These are phyloP conservation scores for Globisporangium ultimum DNA, from an alignment of 352 stramenopile species.

Conservation along the genomic window DNA sequence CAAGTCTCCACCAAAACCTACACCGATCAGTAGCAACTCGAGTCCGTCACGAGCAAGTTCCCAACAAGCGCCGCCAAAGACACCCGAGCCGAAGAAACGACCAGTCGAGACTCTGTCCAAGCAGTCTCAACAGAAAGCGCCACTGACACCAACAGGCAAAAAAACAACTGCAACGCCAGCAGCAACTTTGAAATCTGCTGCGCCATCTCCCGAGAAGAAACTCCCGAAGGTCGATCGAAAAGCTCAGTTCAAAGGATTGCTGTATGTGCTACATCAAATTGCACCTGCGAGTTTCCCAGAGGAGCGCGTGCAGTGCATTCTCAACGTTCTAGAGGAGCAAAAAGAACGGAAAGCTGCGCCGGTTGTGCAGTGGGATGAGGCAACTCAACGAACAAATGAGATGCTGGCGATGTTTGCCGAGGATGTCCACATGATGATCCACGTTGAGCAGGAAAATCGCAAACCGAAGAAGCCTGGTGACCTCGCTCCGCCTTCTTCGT, in stretches of 20 bases:
- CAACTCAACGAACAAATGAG: conserved; percentile 47
- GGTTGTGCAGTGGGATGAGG: conserved; percentile 49
- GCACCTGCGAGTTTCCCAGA: conserved; percentile 29
- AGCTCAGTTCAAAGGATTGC: conserved; percentile 32
- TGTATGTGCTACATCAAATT: conserved; percentile 33
- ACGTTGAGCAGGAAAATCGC: conserved; percentile 55
- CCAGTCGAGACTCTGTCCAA: conserved; percentile 1
- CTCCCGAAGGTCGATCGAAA: conserved; percentile 18
- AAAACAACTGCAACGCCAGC: conserved; percentile 12
- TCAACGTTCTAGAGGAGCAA: conserved; percentile 35
- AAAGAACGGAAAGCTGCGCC: conserved; percentile 28
- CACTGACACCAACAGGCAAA: conserved; percentile 1
- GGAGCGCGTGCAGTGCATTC: conserved; percentile 43
- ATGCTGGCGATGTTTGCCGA: conserved; percentile 58
- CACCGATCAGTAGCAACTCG: not conserved
- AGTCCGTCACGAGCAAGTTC: conserved; percentile 1
- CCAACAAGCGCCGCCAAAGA: conserved; percentile 8
- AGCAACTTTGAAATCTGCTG: conserved; percentile 1
- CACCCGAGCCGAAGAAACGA: conserved; percentile 5
- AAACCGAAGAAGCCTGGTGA: conserved; percentile 42
- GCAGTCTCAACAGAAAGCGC: conserved; percentile 1
- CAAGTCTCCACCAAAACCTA: conserved; percentile 4
- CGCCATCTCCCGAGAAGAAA: not conserved
- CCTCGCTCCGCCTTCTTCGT: not conserved
- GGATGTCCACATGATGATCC: conserved; percentile 51